Base-by-base conservation (phyloP, 495 filamentous ascomycete species). In the Neurospora sp. region DNA sequence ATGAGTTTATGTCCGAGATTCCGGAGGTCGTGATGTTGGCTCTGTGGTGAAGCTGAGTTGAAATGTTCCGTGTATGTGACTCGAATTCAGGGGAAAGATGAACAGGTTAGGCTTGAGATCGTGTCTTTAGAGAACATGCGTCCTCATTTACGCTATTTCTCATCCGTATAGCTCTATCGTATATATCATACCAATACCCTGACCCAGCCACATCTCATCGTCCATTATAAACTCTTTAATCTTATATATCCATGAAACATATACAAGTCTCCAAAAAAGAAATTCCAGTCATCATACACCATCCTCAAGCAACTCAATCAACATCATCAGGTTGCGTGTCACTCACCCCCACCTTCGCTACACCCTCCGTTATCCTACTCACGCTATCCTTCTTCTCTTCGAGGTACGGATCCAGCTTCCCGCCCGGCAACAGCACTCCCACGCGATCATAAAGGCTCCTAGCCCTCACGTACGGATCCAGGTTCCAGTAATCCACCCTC, bases 401-500 rank as follows among this genome's bases (percentile, higher is more conserved):
- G 0, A 89, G 88, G 73, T 94, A 95, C 79, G 91, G 93, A 14
- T 92, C 81, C 40, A 95, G 82, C 78, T 84, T 85, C 2, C 93
- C 93, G 39, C 85, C 89, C 1, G 86, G 82, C 72, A 87, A 79
- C 59, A 97, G 83, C 73, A 96, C 85, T 2, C 93, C 90, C 11
- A 86, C 84, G 74, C 93, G 85, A 78, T 97, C 93, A 75, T 96
- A 96, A 31, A 89, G 81, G 12, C 89, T 90, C 76, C 90, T 85
- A 48, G 92, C 90, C 18, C 93, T 85, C 31, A 94, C 70, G 79
- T 94, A 94, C 0, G 91, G 91, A 79, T 96, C 93, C 9, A 94
- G 77, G 12, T 84, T 83, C 96, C 96, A 99, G 82, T 99, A 98
- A 71, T 93, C 92, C 42, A 86, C 85, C 39, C 88, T 84, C 73